These are phyloP conservation scores for Phaeosphaeriaceae sp. DNA, from an alignment of 2,329 filamentous ascomycete species.

Conservation along the genomic window DNA sequence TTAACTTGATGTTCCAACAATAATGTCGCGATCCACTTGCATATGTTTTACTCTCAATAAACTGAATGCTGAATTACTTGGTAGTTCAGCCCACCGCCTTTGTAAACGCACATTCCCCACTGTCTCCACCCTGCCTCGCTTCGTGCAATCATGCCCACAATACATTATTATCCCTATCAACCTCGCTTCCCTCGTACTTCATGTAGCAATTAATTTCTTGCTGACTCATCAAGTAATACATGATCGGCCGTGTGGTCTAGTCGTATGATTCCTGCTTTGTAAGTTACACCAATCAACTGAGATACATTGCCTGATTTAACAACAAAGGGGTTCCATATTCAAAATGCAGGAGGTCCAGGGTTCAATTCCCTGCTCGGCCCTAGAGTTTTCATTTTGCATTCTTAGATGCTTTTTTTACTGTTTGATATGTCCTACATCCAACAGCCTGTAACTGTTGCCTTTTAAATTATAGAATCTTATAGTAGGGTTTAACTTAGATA, in stretches of 20 bases:
- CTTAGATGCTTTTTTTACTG: no score
- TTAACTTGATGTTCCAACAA: neutral
- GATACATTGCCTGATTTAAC: neutral
- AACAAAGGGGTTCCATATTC: neutral
- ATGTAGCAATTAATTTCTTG: neutral
- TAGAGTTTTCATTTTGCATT: no score
- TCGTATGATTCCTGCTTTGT: conserved; percentile 4
- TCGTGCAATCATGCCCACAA: neutral
- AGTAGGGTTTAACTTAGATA: no score
- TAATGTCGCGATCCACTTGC: no score
- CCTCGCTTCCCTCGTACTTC: neutral
- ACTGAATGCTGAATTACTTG: neutral
- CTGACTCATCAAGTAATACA: conserved; percentile 1
- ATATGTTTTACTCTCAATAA: neutral
- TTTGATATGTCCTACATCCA: no score
- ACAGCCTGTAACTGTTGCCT: no score
- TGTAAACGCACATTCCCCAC: neutral
- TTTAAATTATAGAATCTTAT: no score
- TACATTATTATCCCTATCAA: no score
- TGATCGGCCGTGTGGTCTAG: conserved; percentile 1
- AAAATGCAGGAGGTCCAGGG: neutral
- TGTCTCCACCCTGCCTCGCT: conserved; percentile 1
- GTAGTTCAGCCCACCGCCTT: neutral
- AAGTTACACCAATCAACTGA: neutral
- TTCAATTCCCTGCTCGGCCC: neutral